phyloP scores from a whole-genome alignment of 2,329 filamentous ascomycete species.

The Penicillium brevicompactum region DNA sequence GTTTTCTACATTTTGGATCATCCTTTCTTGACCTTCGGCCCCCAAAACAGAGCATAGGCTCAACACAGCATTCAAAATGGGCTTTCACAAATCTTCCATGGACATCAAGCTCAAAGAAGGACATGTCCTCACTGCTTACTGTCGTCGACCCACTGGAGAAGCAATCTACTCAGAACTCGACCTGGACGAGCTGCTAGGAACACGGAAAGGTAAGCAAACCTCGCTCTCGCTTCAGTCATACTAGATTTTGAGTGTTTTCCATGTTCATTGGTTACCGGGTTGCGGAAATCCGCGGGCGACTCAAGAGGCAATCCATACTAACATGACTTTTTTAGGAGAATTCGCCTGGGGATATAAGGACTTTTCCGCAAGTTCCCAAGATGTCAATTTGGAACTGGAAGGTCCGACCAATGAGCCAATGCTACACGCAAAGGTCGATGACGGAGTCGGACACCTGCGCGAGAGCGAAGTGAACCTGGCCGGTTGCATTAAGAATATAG shows the following conservation, averaged over 20 bases:
- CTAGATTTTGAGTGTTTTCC: too few species aligned
- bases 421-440: slow-evolving; percentile 15
- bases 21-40: neutral
- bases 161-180: slow-evolving; percentile 24
- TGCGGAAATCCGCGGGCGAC: too few species aligned
- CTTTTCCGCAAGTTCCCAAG: slow-evolving; percentile 12
- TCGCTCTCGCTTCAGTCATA: neutral
- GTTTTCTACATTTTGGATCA: too few species aligned
- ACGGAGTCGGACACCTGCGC: slow-evolving; percentile 12
- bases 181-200: slow-evolving; percentile 19
- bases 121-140: slow-evolving; percentile 25
- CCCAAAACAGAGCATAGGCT: neutral
- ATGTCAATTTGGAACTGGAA: slow-evolving; percentile 18
- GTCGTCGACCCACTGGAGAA: slow-evolving; percentile 16
- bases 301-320: neutral
- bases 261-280: neutral
- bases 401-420: slow-evolving; percentile 19
- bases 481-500: slow-evolving; percentile 25
- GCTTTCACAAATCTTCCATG: slow-evolving; percentile 24
- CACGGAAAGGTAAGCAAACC: slow-evolving; percentile 17
- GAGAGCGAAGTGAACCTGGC: slow-evolving; percentile 18
- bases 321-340: slow-evolving; percentile 12
- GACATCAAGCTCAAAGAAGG: slow-evolving; percentile 20
- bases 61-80: slow-evolving; percentile 10
- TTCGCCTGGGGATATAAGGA: slow-evolving; percentile 19